Percentiles rank a stretch among this genome's conserved stretches.
Evolutionary conservation across 805 yeast species (phyloP).

Genomic region (Metschnikowia colocasiae): DNA sequence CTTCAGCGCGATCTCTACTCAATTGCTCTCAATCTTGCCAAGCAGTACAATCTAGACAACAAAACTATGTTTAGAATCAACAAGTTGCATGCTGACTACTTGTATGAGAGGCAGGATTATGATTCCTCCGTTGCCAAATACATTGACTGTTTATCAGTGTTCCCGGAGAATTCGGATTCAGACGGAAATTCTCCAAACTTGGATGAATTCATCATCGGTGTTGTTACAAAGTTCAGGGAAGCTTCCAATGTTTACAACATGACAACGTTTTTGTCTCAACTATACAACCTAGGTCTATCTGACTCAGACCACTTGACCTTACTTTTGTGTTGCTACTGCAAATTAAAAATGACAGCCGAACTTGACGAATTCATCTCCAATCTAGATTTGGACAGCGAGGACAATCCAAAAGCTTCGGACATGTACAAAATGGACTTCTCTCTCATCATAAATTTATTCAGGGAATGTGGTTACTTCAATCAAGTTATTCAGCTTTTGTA

Average conservation of each 20-base stretch:
- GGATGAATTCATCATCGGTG: conserved; percentile 52
- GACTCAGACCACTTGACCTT: conserved; percentile 80
- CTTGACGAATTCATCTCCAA: conserved; percentile 53
- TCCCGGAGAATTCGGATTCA: conserved; percentile 10
- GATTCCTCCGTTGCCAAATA: conserved; percentile 74
- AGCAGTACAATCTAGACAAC: conserved; percentile 27
- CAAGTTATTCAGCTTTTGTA: conserved; percentile 70
- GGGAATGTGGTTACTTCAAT: conserved; percentile 63
- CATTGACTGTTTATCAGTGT: conserved; percentile 40
- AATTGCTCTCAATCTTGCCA: conserved; percentile 69
- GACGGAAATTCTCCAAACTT: conserved; percentile 12
- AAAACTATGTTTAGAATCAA: conserved; percentile 29
- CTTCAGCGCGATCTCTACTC: conserved; percentile 67
- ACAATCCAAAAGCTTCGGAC: conserved; percentile 9
- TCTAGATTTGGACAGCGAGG: conserved; percentile 25
- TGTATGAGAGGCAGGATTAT: conserved; percentile 62
- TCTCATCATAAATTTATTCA: conserved; percentile 62
- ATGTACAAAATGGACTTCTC: conserved; percentile 46
- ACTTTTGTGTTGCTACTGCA: conserved; percentile 74
- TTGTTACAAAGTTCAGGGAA: conserved; percentile 75
- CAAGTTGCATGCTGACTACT: conserved; percentile 62
- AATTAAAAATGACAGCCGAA: conserved; percentile 58
- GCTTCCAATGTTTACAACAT: conserved; percentile 66
- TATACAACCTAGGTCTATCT: conserved; percentile 54
- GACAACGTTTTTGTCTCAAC: conserved; percentile 58